Percentiles rank a stretch among this genome's conserved stretches.
phyloP scores from a whole-genome alignment of 75 land plant genomes.

The Sequoiadendron giganteum region DNA sequence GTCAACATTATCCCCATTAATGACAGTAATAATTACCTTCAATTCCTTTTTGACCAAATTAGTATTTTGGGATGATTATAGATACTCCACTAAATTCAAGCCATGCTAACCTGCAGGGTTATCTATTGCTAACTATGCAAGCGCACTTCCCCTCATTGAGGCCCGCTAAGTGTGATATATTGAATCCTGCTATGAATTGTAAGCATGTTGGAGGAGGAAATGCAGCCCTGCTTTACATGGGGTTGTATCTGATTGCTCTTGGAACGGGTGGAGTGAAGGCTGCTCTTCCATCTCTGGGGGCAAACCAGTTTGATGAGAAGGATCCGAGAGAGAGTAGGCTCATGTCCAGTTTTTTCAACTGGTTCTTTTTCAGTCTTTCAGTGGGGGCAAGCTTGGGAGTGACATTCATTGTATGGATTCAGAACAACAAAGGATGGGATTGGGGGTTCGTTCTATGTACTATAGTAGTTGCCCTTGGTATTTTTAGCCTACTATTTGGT shows the following conservation, averaged over 20 bases:
- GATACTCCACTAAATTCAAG: too few relatives aligned
- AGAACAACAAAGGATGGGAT: constrained; percentile 50
- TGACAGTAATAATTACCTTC: neutral
- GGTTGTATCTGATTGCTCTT: constrained; percentile 46
- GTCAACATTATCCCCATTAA: neutral
- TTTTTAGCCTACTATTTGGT: constrained; percentile 18
- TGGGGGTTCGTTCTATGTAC: constrained; percentile 49
- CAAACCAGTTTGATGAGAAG: constrained; percentile 67
- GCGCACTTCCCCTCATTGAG: constrained; percentile 31
- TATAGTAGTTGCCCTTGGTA: constrained; percentile 19
- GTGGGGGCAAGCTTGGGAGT: constrained; percentile 45
- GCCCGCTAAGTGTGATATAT: constrained; percentile 28
- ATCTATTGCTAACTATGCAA: constrained; percentile 33
- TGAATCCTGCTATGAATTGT: neutral
- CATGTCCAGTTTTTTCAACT: constrained; percentile 59
- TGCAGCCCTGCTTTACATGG: constrained; percentile 25
- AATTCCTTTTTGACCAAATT: too few relatives aligned
- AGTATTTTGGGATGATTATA: too few relatives aligned
- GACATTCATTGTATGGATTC: constrained; percentile 54
- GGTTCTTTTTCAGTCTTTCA: constrained; percentile 39
- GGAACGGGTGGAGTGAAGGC: constrained; percentile 56
- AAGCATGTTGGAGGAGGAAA: constrained; percentile 16
- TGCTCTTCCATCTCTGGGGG: constrained; percentile 43
- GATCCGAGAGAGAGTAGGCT: constrained; percentile 40
- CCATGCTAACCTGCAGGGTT: constrained; percentile 19